Evolutionary conservation across 768 basidiomycete genomes (phyloP), one percentile per base, ranked within the genome.

Genomic region (Ramaria rubella): DNA sequence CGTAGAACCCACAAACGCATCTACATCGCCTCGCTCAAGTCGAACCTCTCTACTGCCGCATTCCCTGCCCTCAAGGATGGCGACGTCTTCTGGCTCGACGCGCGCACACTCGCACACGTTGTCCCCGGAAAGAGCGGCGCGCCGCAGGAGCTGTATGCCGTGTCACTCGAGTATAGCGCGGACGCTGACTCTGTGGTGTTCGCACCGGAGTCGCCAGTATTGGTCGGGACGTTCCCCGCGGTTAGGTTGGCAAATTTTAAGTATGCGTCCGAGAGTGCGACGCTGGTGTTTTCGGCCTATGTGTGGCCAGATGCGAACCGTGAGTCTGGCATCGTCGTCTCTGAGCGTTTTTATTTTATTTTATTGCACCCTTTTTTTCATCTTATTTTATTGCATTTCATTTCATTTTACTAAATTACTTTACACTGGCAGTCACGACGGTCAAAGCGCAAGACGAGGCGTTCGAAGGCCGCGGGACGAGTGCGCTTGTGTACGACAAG

Each of bases 211-310:
- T 66, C 81, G 2, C 59, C 64, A 11, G 66, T 69, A 23, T 70
- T 81, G 24, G 73, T 88, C 44, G 87, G 83, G 48, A 79, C 75
- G 34, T 79, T 90, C 66, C 82, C 84, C 43, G 79, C 80, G 55
- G 78, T 80, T 29, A 81, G 81, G 1, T 70, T 79, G 44, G 49
- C 31, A 26, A 89, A 90, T 72, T 92, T 91, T 73, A 81, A 79
- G 52, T 87, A 81, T 66, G 78, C 78, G 27, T 61, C 73, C 26
- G 65, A 70, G n/a, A 72, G 79, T 4, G 81, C 81, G 15, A 63
- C 77, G 45, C 79, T 99, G 34, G 83, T 91, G 5, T 97, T 99
- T 74, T 88, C 91, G 0, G 90, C 89, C 31, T 76, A 81, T 53
- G 91, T 95, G 4, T 86, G 89, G 65, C 70, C 80, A 2, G 88